Evolutionary conservation across 108 stramenopile species (phyloP), one percentile per base, ranked within the genome.

Genomic region (Cyclotella kingstonii): DNA sequence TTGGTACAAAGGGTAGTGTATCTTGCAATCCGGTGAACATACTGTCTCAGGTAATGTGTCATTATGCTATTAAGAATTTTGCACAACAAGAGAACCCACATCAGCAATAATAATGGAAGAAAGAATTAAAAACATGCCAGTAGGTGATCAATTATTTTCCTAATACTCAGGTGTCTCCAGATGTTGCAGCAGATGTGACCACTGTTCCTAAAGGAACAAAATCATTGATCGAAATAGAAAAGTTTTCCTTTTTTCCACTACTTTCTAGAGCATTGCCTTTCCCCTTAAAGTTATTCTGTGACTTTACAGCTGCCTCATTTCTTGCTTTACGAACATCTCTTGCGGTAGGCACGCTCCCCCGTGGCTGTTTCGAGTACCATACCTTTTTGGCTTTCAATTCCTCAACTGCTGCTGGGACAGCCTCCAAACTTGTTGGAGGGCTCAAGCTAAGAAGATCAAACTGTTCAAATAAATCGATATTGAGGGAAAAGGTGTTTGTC

Each of bases 311-410:
- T 27, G 58, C 69, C 72, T 78, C 73, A 46, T 87, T 83, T 56
- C 87, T 90, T 31, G 81, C 71, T 66, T 94, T 90, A 45, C 89
- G 89, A 82, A 94, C 89, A 17, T 94, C 92, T 50, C 68, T 66
- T 29, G 92, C 92, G 19, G 92, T 94, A 1, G 93, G 91, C 30
- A 95, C 91, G 31, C 86, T 72, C 57, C 90, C 93, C 44, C 96
- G 85, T 26, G 92, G 94, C 77, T 96, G 95, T 54, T 94, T 47
- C 46, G 81, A 77, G 81, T 83, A 97, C 94, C 95, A 97, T 61
- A 79, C 70, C 68, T 97, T 97, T 84, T 87, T 95, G 7, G 79
- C 89, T 45, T 84, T 81, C 21, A 97, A 76, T 29, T 86, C 94
- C 47, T 95, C 87, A 58, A 96, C 90, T 2, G 90, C 82, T 7